These are phyloP conservation scores for Gentiana dahurica DNA, from an alignment of 257 asterid genomes.

Conservation along the genomic window DNA sequence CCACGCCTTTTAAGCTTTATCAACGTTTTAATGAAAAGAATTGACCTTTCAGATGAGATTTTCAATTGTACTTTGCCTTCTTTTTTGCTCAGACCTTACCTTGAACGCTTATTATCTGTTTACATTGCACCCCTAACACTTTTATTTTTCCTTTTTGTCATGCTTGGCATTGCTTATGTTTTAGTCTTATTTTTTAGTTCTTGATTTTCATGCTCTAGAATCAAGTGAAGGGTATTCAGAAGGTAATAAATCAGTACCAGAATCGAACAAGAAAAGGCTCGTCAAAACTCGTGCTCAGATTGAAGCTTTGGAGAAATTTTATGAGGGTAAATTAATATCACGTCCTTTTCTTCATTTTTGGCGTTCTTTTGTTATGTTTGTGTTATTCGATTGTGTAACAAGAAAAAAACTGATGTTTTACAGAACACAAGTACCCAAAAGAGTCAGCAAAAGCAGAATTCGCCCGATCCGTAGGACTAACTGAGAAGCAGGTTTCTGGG, in stretches of 20 bases:
- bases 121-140: too few species aligned
- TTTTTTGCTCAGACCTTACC: too few species aligned
- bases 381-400: slow-evolving; percentile 4
- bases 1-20: too few species aligned
- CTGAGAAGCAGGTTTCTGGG: slow-evolving; percentile 93
- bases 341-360: slow-evolving; percentile 2
- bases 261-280: slow-evolving; percentile 53
- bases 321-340: slow-evolving; percentile 34
- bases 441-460: slow-evolving; percentile 64
- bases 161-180: too few species aligned
- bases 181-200: too few species aligned
- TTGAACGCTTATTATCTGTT: too few species aligned
- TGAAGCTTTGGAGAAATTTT: slow-evolving; percentile 59
- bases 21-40: too few species aligned
- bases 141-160: too few species aligned
- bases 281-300: slow-evolving; percentile 65
- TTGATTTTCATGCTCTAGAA: slow-evolving; percentile 19
- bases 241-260: slow-evolving; percentile 50
- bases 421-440: slow-evolving; percentile 83
- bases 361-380: not conserved
- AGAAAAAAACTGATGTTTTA: slow-evolving; percentile 7
- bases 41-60: too few species aligned
- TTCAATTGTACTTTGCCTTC: too few species aligned
- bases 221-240: slow-evolving; percentile 46
- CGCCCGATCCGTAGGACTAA: slow-evolving; percentile 66